phyloP scores from a whole-genome alignment of 2,329 filamentous ascomycete species.

The Plenodomus biglobosus region DNA sequence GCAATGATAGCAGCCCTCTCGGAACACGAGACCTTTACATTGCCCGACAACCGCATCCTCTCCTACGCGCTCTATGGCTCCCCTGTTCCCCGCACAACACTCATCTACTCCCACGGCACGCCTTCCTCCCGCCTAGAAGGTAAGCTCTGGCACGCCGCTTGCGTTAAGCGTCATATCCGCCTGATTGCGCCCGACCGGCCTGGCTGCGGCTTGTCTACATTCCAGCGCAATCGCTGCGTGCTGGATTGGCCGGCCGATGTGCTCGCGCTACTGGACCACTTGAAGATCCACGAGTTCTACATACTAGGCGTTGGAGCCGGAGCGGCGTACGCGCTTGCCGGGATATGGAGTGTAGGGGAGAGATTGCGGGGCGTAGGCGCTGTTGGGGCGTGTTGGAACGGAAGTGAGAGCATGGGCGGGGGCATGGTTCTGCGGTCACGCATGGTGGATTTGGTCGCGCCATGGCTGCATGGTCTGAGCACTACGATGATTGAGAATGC shows the following conservation, averaged over 20 bases:
- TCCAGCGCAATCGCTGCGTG: constrained; percentile 42
- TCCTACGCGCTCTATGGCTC: constrained; percentile 51
- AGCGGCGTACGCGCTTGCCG: constrained; percentile 53
- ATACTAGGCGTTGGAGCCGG: constrained; percentile 53
- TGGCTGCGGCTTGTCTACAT: constrained; percentile 48
- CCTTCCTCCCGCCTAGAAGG: constrained; percentile 50
- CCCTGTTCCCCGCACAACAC: constrained; percentile 41
- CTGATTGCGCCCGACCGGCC: constrained; percentile 50
- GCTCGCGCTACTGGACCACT: constrained; percentile 43
- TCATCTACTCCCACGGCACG: constrained; percentile 51
- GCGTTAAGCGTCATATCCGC: constrained; percentile 40
- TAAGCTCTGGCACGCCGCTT: constrained; percentile 37
- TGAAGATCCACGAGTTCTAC: constrained; percentile 47
- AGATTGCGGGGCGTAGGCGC: constrained; percentile 28
- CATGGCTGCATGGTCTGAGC: constrained; percentile 26
- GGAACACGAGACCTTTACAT: neutral
- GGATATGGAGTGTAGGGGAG: constrained; percentile 43
- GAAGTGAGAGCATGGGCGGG: constrained; percentile 22
- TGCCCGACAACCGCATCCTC: constrained; percentile 43
- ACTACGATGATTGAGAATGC: constrained; percentile 21
- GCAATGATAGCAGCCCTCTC: neutral
- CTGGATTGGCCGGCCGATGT: constrained; percentile 50
- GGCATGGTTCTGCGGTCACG: constrained; percentile 30
- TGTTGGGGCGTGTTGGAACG: constrained; percentile 30
- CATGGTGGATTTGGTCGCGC: constrained; percentile 28